phyloP scores from a whole-genome alignment of 345 rosid species.

The Aegle marmelos region DNA sequence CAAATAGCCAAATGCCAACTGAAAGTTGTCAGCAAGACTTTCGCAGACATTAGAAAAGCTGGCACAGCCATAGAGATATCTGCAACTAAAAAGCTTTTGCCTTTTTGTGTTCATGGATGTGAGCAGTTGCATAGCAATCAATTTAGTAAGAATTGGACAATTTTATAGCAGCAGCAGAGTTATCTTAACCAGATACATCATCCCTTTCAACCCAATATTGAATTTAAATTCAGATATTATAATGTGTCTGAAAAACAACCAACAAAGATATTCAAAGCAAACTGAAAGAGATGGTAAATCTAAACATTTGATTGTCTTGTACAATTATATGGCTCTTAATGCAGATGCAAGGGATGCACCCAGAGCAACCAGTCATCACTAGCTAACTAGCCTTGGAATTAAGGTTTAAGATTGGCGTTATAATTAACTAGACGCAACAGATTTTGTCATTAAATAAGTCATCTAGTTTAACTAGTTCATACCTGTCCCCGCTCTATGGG shows the following conservation, averaged over 20 bases:
- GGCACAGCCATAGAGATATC: neutral
- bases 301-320: neutral
- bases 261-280: neutral
- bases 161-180: neutral
- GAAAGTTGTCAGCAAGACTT: neutral
- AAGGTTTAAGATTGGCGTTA: neutral
- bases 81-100: neutral
- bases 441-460: neutral
- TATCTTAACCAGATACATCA: neutral
- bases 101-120: neutral
- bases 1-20: neutral
- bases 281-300: neutral
- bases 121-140: neutral
- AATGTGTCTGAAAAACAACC: neutral
- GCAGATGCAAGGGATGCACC: neutral
- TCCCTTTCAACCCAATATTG: no score
- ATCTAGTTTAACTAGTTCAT: neutral
- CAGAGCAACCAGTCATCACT: neutral
- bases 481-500: slow-evolving; percentile 65
- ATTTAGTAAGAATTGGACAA: neutral
- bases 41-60: neutral
- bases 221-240: neutral
- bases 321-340: neutral
- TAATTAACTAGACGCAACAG: neutral
- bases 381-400: neutral